These are phyloP conservation scores for Cydonia oblonga DNA, from an alignment of 331 rosid genomes.

Conservation along the genomic window DNA sequence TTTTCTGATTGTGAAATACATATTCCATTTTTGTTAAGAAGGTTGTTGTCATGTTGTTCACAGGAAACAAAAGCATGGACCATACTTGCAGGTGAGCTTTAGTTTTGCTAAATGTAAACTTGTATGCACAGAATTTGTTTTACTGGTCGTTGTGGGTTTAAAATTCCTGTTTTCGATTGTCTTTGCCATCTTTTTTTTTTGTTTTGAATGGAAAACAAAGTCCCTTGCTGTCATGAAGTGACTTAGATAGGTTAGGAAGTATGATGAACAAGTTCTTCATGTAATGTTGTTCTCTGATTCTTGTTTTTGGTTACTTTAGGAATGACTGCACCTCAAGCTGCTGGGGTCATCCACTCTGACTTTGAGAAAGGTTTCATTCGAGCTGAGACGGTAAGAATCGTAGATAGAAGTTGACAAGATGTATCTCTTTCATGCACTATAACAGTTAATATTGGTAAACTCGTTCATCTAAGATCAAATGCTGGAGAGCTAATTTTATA, in stretches of 20 bases:
- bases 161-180: not conserved
- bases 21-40: slow-evolving; percentile 2
- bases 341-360: slow-evolving; percentile 99
- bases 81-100: slow-evolving; percentile 71
- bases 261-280: not conserved
- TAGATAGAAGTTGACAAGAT: not conserved
- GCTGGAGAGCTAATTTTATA: not conserved
- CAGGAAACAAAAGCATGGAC: slow-evolving; percentile 99
- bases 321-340: slow-evolving; percentile 99
- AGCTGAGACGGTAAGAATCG: slow-evolving; percentile 76
- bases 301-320: slow-evolving; percentile 37
- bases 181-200: not conserved
- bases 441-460: not conserved
- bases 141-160: slow-evolving; percentile 1
- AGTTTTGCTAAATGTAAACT: slow-evolving; percentile 2
- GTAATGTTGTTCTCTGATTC: slow-evolving; percentile 7
- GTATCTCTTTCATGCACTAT: not conserved
- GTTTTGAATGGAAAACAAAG: slow-evolving; percentile 1
- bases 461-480: not conserved
- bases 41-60: slow-evolving; percentile 14
- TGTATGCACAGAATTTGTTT: not conserved
- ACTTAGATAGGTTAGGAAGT: slow-evolving; percentile 8
- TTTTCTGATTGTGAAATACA: not conserved
- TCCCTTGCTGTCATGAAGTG: slow-evolving; percentile 6
- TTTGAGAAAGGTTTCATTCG: slow-evolving; percentile 98